Percentiles rank a stretch among this genome's conserved stretches.
phyloP scores from a whole-genome alignment of 2,329 filamentous ascomycete genomes.

The Penicillium sp. region DNA sequence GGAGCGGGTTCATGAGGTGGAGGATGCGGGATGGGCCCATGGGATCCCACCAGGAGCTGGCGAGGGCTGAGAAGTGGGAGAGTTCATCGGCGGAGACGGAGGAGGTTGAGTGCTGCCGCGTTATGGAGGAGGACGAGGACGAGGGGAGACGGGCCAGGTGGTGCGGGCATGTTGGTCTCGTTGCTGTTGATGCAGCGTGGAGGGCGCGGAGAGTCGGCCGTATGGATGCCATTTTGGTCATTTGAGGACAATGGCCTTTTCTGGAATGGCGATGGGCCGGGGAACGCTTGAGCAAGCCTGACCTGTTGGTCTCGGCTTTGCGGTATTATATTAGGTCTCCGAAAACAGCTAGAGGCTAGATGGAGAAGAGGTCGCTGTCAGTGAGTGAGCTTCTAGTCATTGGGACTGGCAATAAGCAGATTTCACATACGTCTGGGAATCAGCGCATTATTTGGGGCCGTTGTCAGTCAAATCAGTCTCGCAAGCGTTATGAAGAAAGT shows the following conservation, averaged over 20 bases:
- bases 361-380: not conserved
- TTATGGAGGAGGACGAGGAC: not conserved
- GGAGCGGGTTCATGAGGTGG: conserved; percentile 96
- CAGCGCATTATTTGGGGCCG: conserved; percentile 1
- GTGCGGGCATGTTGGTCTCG: conserved; percentile 8
- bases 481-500: conserved; percentile 8
- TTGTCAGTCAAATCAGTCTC: conserved; percentile 3
- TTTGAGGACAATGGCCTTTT: not conserved
- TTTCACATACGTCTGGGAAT: conserved; percentile 4
- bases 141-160: not conserved
- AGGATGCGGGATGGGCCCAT: conserved; percentile 88
- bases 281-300: not conserved
- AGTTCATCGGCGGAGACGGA: conserved; percentile 88
- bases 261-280: not conserved
- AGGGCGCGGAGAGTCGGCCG: conserved; percentile 11
- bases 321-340: not conserved
- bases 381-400: not conserved
- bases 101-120: conserved; percentile 48
- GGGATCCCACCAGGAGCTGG: conserved; percentile 95
- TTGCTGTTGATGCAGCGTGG: conserved; percentile 5
- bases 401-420: not conserved
- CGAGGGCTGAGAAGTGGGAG: conserved; percentile 90
- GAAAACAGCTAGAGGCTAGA: not conserved
- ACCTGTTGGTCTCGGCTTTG: conserved; percentile 3
- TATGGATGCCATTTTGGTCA: conserved; percentile 17